phyloP scores from a whole-genome alignment of 306 rosid species.

The Malus domestica region DNA sequence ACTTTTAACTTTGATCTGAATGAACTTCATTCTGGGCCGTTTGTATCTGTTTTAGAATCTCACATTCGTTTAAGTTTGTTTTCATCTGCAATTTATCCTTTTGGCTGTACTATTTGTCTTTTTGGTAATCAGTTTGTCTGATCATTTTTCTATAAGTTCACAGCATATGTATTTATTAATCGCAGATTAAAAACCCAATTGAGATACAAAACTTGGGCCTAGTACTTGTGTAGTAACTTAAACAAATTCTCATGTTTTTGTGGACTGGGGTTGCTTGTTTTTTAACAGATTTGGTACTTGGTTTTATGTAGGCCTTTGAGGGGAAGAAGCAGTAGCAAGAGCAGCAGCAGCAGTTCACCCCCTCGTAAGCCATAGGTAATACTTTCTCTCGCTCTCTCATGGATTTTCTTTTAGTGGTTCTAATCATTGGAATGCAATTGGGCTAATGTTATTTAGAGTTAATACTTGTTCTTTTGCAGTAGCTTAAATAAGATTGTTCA shows the following conservation, averaged over 20 bases:
- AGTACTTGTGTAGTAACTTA: no score
- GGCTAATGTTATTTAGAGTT: not conserved
- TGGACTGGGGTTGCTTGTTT: not conserved
- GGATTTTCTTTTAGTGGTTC: not conserved
- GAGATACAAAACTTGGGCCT: not conserved
- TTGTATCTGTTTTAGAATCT: not conserved
- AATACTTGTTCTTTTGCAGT: not conserved
- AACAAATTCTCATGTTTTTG: not conserved
- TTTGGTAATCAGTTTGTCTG: not conserved
- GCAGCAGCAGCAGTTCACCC: conserved; percentile 90
- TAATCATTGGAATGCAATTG: not conserved
- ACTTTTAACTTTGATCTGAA: not conserved
- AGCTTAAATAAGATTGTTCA: not conserved
- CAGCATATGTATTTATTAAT: not conserved
- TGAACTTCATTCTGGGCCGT: not conserved
- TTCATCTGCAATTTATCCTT: not conserved
- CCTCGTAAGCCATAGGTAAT: conserved; percentile 49
- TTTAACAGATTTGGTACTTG: not conserved
- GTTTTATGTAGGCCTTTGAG: conserved; percentile 56
- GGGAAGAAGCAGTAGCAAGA: conserved; percentile 81
- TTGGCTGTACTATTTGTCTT: not conserved
- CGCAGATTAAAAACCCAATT: no score
- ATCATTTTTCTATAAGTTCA: not conserved
- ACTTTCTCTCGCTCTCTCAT: not conserved
- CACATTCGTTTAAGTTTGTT: not conserved